These are phyloP conservation scores for Aspergillus sojae DNA, from an alignment of 2,329 filamentous ascomycete species.

Conservation along the genomic window DNA sequence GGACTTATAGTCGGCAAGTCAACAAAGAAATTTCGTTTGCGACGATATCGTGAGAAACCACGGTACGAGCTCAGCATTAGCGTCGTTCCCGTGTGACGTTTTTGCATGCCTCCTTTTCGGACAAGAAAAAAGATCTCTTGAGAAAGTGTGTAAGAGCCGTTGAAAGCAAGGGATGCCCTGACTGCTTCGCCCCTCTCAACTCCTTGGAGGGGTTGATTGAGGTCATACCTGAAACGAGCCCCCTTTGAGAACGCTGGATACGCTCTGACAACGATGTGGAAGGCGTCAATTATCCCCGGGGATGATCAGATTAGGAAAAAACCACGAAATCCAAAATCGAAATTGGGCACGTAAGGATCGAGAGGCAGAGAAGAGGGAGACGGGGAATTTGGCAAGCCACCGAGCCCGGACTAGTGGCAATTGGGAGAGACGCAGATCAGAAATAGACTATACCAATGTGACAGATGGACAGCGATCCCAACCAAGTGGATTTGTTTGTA, in stretches of 20 bases:
- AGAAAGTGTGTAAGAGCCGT: neutral
- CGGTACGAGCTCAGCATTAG: neutral
- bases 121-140: neutral
- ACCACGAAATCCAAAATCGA: neutral
- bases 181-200: neutral
- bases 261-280: neutral
- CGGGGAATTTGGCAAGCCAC: constrained; percentile 6
- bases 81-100: neutral
- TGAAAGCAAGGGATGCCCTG: neutral
- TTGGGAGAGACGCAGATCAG: constrained; percentile 11
- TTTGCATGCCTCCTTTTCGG: neutral
- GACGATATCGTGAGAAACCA: neutral
- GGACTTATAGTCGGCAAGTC: neutral
- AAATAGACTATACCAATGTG: constrained; percentile 15
- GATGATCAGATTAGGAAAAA: neutral
- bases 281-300: neutral
- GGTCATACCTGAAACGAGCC: neutral
- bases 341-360: neutral
- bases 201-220: neutral
- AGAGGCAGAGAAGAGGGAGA: neutral
- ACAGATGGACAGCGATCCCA: constrained; percentile 18
- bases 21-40: neutral
- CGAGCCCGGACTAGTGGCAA: constrained; percentile 5
- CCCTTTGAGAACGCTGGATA: neutral
- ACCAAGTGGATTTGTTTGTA: constrained; percentile 2